Evolutionary conservation across 176 grass and related monocot species (phyloP).

Genomic region (Lolium perenne): DNA sequence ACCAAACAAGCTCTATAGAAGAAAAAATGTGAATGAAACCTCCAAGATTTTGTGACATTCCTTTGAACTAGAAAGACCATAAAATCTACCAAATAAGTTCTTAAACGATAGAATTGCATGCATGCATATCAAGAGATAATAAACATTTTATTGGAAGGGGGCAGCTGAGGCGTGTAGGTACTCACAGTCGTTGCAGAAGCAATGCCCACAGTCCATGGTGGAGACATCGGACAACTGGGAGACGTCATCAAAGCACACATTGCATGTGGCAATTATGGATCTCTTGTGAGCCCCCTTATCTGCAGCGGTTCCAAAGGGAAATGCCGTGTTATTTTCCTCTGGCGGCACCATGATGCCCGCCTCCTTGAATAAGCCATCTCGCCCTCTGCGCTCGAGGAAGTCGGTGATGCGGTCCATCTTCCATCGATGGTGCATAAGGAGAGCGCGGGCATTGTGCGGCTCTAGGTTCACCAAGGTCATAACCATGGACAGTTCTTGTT

Average conservation of each 20-base stretch:
- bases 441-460: conserved; percentile 27
- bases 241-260: conserved; percentile 15
- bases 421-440: conserved; percentile 46
- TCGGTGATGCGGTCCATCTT: conserved; percentile 39
- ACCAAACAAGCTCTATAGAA: not conserved
- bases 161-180: not conserved
- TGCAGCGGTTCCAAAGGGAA: too few species aligned
- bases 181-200: conserved; percentile 28
- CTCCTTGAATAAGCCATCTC: not conserved
- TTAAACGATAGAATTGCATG: not conserved
- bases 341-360: not conserved
- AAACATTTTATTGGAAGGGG: not conserved
- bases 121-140: not conserved
- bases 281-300: not conserved
- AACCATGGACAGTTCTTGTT: conserved; percentile 33
- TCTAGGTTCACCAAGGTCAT: conserved; percentile 37
- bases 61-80: not conserved
- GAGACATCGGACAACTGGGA: not conserved
- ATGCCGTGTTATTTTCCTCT: not conserved
- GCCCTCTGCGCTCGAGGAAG: conserved; percentile 1
- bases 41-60: not conserved
- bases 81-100: not conserved
- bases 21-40: not conserved
- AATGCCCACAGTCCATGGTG: conserved; percentile 17
- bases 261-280: not conserved